Evolutionary conservation across 345 rosid species (phyloP).

Genomic region (Hirschfeldia incana): DNA sequence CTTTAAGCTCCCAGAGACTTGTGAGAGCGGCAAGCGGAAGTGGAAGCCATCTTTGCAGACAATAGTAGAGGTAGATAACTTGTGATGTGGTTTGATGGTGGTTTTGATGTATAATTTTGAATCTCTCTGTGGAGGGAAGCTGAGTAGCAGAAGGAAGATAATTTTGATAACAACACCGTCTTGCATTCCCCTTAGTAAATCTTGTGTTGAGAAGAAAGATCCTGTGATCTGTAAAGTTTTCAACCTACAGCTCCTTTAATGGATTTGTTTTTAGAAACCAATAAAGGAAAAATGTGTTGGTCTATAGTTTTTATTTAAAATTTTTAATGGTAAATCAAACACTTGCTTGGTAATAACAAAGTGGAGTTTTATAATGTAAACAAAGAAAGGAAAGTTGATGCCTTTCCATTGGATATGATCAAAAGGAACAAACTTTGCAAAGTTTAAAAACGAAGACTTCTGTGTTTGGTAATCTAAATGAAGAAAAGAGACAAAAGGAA

Average conservation of each 20-base stretch:
- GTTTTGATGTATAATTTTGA: neutral
- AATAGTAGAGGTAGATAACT: constrained; percentile 45
- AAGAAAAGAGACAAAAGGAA: constrained; percentile 36
- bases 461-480: constrained; percentile 28
- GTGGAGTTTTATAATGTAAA: constrained; percentile 8
- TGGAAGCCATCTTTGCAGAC: constrained; percentile 65
- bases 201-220: constrained; percentile 16
- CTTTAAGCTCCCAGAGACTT: constrained; percentile 29
- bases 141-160: constrained; percentile 10
- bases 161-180: constrained; percentile 11
- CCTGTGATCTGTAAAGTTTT: constrained; percentile 18
- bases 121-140: neutral
- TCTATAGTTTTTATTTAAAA: neutral
- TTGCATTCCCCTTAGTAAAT: constrained; percentile 10
- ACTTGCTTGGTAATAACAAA: neutral
- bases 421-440: constrained; percentile 34
- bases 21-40: constrained; percentile 26
- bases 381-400: constrained; percentile 23
- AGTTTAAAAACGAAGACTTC: constrained; percentile 18
- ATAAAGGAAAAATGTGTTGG: neutral
- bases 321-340: neutral
- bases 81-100: constrained; percentile 18
- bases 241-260: neutral
- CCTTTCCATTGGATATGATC: constrained; percentile 35
- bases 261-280: constrained; percentile 20